Evolutionary conservation across 2,329 filamentous ascomycete genomes (phyloP), one percentile per base, ranked within the genome.

Genomic region (Chrysosporium queenslandicum): DNA sequence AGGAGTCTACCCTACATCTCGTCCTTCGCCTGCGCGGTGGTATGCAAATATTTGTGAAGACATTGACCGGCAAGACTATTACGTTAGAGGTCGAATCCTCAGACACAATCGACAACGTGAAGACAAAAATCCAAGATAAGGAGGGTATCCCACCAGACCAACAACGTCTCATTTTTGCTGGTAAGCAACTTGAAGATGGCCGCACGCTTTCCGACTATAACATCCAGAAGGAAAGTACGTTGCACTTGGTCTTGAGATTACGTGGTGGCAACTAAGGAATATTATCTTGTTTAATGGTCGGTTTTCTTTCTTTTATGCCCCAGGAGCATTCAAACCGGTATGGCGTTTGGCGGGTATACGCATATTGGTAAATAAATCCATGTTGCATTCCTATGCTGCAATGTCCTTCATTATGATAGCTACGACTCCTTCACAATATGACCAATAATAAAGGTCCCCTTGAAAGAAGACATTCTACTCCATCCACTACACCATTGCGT

Each of bases 181-280:
- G 89, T 55, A 95, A 95, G 81, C 88, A 95, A 71, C 74, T 95
- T 1, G 88, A 95, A 68, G 89, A 96, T 61, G 90, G 90, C 45
- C 86, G 90, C 18, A 96, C 90, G 0, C 77, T 96, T 0, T 85
- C 81, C 48, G 91, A 96, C 68, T 96, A 96, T 81, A 96, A 96
- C 76, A 96, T 96, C 42, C 91, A 97, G 71, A 91, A 91, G 74
- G 87, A 91, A 66, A 86, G 82, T 0, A 91, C 87, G 0, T 77
- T 91, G 1, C 86, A 91, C 68, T 67, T 91, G 52, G 86, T 91
- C 4, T 29, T 29, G 27, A 29, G 86, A 67, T 81, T 91, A 6
- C 85, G 86, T 72, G 85, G 85, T 77, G 85, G 85, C 71, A 87
- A 52, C 27, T 78, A 90, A 63, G 21, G 85, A 89, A 64, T 89